Conservation (phyloP, 129 eudicot genomes). For the Sambucus nigra region DNA sequence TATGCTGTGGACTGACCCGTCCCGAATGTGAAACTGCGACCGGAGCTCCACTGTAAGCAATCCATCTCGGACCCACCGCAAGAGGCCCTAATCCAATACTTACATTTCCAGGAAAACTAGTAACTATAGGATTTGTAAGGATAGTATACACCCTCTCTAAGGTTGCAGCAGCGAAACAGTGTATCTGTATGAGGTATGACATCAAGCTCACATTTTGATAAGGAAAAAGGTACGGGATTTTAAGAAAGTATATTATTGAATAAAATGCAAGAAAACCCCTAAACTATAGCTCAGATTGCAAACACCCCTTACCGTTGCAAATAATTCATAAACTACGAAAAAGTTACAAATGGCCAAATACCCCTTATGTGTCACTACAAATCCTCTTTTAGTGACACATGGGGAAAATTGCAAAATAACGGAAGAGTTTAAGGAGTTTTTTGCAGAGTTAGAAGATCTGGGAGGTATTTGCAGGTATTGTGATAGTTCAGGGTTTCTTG, state of each 20-base stretch:
- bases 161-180: conserved; percentile 72
- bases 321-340: too few relatives aligned
- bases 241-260: background rate
- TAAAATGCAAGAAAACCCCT: too few relatives aligned
- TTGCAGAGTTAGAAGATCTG: too few relatives aligned
- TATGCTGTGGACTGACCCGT: conserved; percentile 68
- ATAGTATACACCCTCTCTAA: conserved; percentile 69
- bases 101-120: conserved; percentile 40
- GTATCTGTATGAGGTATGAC: conserved; percentile 39
- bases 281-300: too few relatives aligned
- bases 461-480: too few relatives aligned
- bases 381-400: too few relatives aligned
- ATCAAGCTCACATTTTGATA: conserved; percentile 3
- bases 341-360: too few relatives aligned
- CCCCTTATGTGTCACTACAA: too few relatives aligned
- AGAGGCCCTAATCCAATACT: conserved; percentile 74
- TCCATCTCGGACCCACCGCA: conserved; percentile 89
- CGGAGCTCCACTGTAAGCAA: conserved; percentile 81
- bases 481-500: too few relatives aligned
- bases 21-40: conserved; percentile 45
- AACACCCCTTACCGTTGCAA: too few relatives aligned
- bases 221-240: background rate
- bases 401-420: too few relatives aligned
- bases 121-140: conserved; percentile 58
- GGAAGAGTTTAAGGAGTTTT: too few relatives aligned